Conservation (phyloP, 2,329 filamentous ascomycete species). For the Bisporella sp. region DNA sequence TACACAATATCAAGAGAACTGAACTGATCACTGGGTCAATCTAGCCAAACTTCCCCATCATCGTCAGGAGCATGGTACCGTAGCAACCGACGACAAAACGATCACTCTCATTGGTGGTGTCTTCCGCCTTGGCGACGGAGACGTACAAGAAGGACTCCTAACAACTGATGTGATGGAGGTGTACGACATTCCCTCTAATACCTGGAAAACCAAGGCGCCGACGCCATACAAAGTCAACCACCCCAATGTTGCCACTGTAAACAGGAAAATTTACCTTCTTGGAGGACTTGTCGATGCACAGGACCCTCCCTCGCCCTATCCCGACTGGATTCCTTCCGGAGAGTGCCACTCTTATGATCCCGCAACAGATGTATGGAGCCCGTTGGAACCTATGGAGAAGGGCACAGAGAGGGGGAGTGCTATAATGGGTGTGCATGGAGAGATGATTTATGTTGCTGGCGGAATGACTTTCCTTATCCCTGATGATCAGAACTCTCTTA, state of each 20-base stretch:
- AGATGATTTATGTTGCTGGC: slow-evolving; percentile 31
- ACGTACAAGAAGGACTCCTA: background rate
- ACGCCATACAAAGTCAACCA: slow-evolving; percentile 30
- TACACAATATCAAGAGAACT: background rate
- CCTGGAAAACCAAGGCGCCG: slow-evolving; percentile 24
- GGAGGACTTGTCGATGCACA: slow-evolving; percentile 27
- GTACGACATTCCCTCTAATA: slow-evolving; percentile 26
- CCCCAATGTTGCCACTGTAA: slow-evolving; percentile 30
- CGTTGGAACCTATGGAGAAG: slow-evolving; percentile 21
- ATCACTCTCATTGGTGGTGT: slow-evolving; percentile 13
- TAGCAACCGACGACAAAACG: background rate
- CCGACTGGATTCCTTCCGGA: slow-evolving; percentile 5
- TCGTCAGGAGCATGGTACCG: slow-evolving; percentile 15
- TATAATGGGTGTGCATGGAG: slow-evolving; percentile 24
- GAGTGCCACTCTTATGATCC: slow-evolving; percentile 10
- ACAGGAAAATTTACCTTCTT: slow-evolving; percentile 33
- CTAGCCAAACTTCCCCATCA: slow-evolving; percentile 1
- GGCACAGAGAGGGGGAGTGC: slow-evolving; percentile 28
- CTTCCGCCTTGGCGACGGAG: background rate
- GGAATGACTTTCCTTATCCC: slow-evolving; percentile 25
- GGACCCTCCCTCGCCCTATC: background rate
- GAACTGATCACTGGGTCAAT: background rate
- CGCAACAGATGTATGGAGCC: slow-evolving; percentile 4
- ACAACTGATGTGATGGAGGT: slow-evolving; percentile 21
- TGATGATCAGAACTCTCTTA: background rate